These are phyloP conservation scores for Penicillium malachiteum DNA, from an alignment of 495 filamentous ascomycete genomes.

Conservation along the genomic window DNA sequence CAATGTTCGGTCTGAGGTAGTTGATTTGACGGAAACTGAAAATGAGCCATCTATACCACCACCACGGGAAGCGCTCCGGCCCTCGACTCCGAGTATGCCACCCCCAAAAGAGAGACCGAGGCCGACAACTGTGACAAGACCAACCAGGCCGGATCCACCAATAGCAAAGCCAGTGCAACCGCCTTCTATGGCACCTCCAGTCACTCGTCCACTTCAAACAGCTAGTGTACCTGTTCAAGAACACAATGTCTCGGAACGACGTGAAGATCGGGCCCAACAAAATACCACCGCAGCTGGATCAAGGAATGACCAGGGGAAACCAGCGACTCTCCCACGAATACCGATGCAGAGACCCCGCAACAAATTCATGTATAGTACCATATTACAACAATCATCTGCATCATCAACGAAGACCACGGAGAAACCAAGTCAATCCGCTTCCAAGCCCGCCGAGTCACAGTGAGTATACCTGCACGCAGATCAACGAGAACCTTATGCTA, in stretches of 20 bases:
- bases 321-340: background rate
- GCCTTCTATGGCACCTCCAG: background rate
- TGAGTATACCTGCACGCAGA: conserved; percentile 30
- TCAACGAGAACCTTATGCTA: conserved; percentile 8
- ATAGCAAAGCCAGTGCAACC: background rate
- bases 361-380: conserved; percentile 1
- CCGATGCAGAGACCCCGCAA: background rate
- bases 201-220: background rate
- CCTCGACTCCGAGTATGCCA: background rate
- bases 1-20: conserved; percentile 11
- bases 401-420: conserved; percentile 4
- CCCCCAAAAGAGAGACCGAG: background rate
- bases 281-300: background rate
- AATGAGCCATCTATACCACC: background rate
- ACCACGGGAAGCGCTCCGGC: conserved; percentile 1
- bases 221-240: background rate
- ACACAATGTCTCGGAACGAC: background rate
- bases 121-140: background rate
- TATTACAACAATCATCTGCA: conserved; percentile 5
- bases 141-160: background rate
- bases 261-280: background rate
- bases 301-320: background rate
- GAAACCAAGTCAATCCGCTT: conserved; percentile 7
- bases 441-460: conserved; percentile 19
- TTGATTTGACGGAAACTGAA: conserved; percentile 23